A percentile compares a stretch with the other conserved stretches of the same genome.
These are phyloP conservation scores for Tetracladium setigerum DNA, from an alignment of 495 filamentous ascomycete genomes.

Conservation along the genomic window DNA sequence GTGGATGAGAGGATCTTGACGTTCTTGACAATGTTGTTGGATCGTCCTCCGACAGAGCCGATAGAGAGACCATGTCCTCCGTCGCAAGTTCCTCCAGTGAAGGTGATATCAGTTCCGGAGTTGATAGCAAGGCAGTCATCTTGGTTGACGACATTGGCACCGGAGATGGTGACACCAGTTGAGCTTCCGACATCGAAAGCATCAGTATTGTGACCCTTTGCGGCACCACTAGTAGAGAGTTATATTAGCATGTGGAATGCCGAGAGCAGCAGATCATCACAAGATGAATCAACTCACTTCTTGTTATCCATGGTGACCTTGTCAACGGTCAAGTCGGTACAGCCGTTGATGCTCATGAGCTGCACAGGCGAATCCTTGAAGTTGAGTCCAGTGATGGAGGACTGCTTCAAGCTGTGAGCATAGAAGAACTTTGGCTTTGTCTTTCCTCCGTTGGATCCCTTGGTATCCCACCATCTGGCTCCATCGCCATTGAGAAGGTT, in stretches of 20 bases:
- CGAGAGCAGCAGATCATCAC: too few species aligned
- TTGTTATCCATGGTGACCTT: slow-evolving; percentile 42
- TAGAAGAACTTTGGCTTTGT: slow-evolving; percentile 49
- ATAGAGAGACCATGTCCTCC: slow-evolving; percentile 65
- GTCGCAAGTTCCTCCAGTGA: slow-evolving; percentile 43
- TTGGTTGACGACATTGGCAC: slow-evolving; percentile 53
- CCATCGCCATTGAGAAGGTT: slow-evolving; percentile 39
- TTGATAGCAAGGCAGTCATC: slow-evolving; percentile 60
- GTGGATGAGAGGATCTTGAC: slow-evolving; percentile 46
- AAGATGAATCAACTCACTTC: too few species aligned
- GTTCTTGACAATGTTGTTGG: slow-evolving; percentile 49
- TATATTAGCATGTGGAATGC: too few species aligned
- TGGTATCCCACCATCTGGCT: slow-evolving; percentile 42
- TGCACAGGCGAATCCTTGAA: slow-evolving; percentile 56
- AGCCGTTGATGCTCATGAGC: slow-evolving; percentile 46
- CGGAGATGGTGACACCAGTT: slow-evolving; percentile 43
- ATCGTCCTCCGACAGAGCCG: slow-evolving; percentile 59
- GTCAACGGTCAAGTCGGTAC: slow-evolving; percentile 38
- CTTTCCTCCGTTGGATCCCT: slow-evolving; percentile 43
- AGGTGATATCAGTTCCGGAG: slow-evolving; percentile 45
- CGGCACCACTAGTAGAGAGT: slow-evolving; percentile 36
- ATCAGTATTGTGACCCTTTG: slow-evolving; percentile 56
- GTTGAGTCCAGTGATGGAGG: slow-evolving; percentile 47
- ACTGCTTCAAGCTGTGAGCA: slow-evolving; percentile 33
- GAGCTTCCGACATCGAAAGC: slow-evolving; percentile 50